phyloP scores from a whole-genome alignment of 2,329 filamentous ascomycete genomes.

The Aspergillus intermedius region DNA sequence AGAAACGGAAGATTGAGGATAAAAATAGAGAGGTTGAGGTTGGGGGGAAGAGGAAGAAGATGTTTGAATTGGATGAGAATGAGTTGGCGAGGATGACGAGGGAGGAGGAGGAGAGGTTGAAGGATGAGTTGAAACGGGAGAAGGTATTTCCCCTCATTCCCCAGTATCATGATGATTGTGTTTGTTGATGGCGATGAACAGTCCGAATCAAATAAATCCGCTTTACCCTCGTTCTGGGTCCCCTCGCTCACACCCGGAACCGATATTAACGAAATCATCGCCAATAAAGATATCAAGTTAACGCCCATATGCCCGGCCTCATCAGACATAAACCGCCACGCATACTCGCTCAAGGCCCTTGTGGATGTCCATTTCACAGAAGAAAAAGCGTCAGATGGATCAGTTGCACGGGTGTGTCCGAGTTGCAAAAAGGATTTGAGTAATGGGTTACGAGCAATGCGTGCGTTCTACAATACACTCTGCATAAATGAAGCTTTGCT shows the following conservation, averaged over 20 bases:
- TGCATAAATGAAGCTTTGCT: neutral
- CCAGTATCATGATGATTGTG: neutral
- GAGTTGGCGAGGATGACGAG: constrained; percentile 64
- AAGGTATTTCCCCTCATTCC: constrained; percentile 44
- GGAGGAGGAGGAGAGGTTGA: constrained; percentile 64
- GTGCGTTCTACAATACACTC: constrained; percentile 25
- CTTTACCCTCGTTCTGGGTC: constrained; percentile 86
- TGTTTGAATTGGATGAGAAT: constrained; percentile 72
- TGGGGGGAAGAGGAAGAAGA: constrained; percentile 59
- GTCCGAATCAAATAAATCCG: constrained; percentile 55
- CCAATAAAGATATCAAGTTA: constrained; percentile 58
- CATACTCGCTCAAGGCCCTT: constrained; percentile 70
- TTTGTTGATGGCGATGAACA: constrained; percentile 8
- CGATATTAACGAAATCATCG: constrained; percentile 50
- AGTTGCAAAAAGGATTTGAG: constrained; percentile 76
- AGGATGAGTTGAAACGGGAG: constrained; percentile 65
- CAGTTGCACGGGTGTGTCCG: constrained; percentile 60
- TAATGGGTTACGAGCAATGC: constrained; percentile 73
- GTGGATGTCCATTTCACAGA: constrained; percentile 71
- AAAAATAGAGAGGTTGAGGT: constrained; percentile 37
- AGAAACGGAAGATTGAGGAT: constrained; percentile 25
- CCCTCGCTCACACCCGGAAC: constrained; percentile 70
- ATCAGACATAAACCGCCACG: constrained; percentile 58
- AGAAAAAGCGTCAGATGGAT: constrained; percentile 51
- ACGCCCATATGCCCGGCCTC: constrained; percentile 73